Evolutionary conservation across 1,139 yeast species (phyloP), one percentile per base, ranked within the genome.

Genomic region (Pichia sp.): DNA sequence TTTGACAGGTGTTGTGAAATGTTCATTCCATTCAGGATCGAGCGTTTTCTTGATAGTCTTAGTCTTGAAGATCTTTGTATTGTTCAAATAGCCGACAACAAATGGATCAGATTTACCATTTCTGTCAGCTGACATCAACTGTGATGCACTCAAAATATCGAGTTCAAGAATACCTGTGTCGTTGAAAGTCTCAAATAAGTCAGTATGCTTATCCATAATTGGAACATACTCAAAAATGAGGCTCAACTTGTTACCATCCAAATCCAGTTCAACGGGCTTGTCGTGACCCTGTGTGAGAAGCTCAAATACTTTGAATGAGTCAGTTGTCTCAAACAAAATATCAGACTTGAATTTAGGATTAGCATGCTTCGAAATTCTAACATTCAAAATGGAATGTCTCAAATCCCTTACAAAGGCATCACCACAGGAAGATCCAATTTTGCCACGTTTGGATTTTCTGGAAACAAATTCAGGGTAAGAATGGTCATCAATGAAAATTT

Each of bases 41-140:
- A 82, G 63, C 0, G 83, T 77, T 58, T 75, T 80, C 58, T 79
- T 77, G 48, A 76, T 66, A 45, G 67, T 69, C 39, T 74, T 73
- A 2, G 87, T 74, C 50, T 70, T 75, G 61, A 57, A 73, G 6
- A 76, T 58, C 47, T 70, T 67, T 26, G 64, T 53, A 9, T 76
- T 81, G 52, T 80, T 78, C 25, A 78, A 54, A 33, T 57, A 63
- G 19, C 81, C 56, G 13, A 59, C 59, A 33, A 69, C 69, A 51
- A 66, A 72, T 40, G 93, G 91, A 62, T 82, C 93, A 5, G 88
- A 77, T 49, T 77, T 77, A 40, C 91, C 91, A 51, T 78, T 79
- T 40, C 73, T 61, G 53, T 82, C 93, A 32, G 73, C 80, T 13
- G 86, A 58, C 35, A 57, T 56, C 43, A 82, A 58, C 39, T 66